A percentile compares a stretch with the other conserved stretches of the same genome.
Evolutionary conservation across 1,284 basidiomycete genomes (phyloP).

Genomic region (Gomphus sp.): DNA sequence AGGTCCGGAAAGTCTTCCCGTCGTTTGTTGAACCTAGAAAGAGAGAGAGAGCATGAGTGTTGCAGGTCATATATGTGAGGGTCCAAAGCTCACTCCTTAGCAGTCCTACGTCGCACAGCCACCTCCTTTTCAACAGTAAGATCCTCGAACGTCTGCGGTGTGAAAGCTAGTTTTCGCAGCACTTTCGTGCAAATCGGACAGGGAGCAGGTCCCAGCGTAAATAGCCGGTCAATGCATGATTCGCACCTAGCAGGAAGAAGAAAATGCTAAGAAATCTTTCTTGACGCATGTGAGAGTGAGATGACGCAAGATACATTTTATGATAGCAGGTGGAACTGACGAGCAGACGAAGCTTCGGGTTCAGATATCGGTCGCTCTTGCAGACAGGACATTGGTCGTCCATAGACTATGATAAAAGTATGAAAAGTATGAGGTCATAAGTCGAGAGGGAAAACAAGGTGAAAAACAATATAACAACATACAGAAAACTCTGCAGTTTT

Average conservation of each 20-base stretch:
- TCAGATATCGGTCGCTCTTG: slow-evolving; percentile 93
- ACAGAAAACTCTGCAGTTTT: slow-evolving; percentile 72
- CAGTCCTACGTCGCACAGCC: slow-evolving; percentile 76
- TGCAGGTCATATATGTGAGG: slow-evolving; percentile 13
- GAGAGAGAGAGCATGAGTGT: slow-evolving; percentile 9
- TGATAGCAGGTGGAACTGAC: slow-evolving; percentile 93
- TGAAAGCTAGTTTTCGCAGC: slow-evolving; percentile 90
- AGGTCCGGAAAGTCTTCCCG: slow-evolving; percentile 83
- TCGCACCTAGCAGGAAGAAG: slow-evolving; percentile 66
- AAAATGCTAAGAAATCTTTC: background rate
- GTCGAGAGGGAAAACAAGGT: background rate
- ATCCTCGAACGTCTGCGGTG: slow-evolving; percentile 96
- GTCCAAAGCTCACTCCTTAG: slow-evolving; percentile 57
- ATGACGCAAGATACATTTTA: slow-evolving; percentile 63
- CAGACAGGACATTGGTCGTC: slow-evolving; percentile 96
- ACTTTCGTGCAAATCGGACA: slow-evolving; percentile 91
- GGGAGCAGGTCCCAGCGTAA: slow-evolving; percentile 91
- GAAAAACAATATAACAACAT: background rate
- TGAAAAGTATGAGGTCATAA: background rate
- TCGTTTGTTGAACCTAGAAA: slow-evolving; percentile 81
- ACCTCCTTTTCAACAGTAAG: slow-evolving; percentile 96
- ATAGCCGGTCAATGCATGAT: slow-evolving; percentile 94
- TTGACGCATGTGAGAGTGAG: background rate
- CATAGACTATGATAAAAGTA: slow-evolving; percentile 50
- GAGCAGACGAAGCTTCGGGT: slow-evolving; percentile 87